These are phyloP conservation scores for Cucurbita maxima DNA, from an alignment of 306 rosid genomes.

Conservation along the genomic window DNA sequence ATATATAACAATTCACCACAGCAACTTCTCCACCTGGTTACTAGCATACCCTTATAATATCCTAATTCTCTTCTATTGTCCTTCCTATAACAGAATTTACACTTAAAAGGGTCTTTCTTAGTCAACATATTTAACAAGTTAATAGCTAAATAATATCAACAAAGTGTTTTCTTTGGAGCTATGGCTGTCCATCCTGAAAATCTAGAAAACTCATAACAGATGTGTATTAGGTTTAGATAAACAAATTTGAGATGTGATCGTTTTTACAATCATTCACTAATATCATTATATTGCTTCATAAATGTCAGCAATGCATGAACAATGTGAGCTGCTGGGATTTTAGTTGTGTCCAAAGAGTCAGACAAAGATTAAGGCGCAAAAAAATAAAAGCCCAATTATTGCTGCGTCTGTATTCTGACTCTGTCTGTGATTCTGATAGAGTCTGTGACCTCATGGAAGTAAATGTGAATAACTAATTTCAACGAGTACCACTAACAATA, in stretches of 20 bases:
- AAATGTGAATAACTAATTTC: not conserved
- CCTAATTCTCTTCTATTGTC: too few relatives aligned
- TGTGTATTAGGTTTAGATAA: not conserved
- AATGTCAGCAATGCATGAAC: not conserved
- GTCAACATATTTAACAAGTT: not conserved
- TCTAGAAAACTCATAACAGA: not conserved
- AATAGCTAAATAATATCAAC: not conserved
- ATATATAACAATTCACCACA: too few relatives aligned
- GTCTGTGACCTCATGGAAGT: not conserved
- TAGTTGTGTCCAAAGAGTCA: not conserved
- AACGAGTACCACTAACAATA: not conserved
- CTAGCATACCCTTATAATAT: too few relatives aligned
- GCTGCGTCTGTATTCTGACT: not conserved
- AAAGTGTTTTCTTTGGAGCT: not conserved
- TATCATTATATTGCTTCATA: not conserved
- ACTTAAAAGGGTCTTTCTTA: not conserved
- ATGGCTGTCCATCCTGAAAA: not conserved
- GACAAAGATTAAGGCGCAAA: not conserved
- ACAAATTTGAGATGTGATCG: not conserved
- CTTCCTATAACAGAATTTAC: not conserved
- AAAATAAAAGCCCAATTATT: not conserved
- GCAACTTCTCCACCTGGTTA: too few relatives aligned
- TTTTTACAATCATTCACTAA: not conserved
- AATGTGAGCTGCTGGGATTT: not conserved
- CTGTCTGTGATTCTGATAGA: not conserved